These are phyloP conservation scores for Cyclotella baltica DNA, from an alignment of 108 stramenopile species.

Conservation along the genomic window DNA sequence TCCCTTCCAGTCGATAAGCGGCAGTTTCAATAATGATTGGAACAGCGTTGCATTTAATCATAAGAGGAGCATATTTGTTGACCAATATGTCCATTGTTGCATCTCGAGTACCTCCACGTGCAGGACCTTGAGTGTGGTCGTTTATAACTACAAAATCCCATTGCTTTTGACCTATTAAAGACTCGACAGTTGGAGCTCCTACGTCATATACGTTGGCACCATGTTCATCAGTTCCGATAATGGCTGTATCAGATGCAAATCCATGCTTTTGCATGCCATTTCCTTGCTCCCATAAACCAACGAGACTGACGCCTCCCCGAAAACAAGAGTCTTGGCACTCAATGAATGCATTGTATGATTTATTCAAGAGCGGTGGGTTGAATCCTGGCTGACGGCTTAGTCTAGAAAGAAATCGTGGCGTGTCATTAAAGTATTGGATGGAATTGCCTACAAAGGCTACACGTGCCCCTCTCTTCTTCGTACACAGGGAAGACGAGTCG, in stretches of 20 bases:
- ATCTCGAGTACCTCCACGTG: conserved; percentile 45
- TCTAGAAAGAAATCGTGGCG: conserved; percentile 66
- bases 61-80: conserved; percentile 61
- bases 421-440: conserved; percentile 81
- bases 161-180: conserved; percentile 34
- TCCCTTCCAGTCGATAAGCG: conserved; percentile 61
- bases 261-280: conserved; percentile 71
- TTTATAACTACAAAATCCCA: conserved; percentile 83
- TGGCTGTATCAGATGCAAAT: conserved; percentile 56
- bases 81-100: conserved; percentile 45
- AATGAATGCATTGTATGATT: conserved; percentile 2
- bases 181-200: conserved; percentile 67
- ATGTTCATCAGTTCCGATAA: neutral
- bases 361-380: neutral
- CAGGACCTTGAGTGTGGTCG: conserved; percentile 80
- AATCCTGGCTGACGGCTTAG: conserved; percentile 27
- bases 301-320: conserved; percentile 64
- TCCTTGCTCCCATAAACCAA: conserved; percentile 56
- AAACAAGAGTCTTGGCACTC: conserved; percentile 71
- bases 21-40: conserved; percentile 66
- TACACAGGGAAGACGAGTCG: neutral
- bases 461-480: conserved; percentile 27
- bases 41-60: conserved; percentile 24
- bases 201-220: conserved; percentile 62
- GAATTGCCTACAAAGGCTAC: conserved; percentile 79